Evolutionary conservation across 2,329 filamentous ascomycete species (phyloP), one percentile per base, ranked within the genome.

Genomic region (Escovopsis sp.): DNA sequence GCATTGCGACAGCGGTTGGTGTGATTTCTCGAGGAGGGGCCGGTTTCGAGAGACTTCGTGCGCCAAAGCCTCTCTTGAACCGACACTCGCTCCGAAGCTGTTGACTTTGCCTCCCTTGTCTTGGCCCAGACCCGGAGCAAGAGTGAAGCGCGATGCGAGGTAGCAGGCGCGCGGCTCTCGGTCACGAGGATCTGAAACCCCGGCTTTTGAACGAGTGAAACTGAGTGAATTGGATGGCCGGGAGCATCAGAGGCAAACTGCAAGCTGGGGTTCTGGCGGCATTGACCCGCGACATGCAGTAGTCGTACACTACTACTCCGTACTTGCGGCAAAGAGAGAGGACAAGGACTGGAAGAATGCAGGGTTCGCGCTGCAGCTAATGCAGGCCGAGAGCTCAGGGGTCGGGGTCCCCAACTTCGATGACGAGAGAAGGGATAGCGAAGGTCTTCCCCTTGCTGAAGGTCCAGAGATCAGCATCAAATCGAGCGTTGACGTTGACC

Each of bases 211-310:
- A 25, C 21, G 18, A 13, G 18, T 17, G 15, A 19, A 31, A 25
- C 35, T 33, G 33, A 14, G 12, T 15, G 13, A 29, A 28, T 27
- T 30, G 16, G 35, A 31, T 39, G 33, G 33, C 30, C 27, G 35
- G 17, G 31, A 36, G 31, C 36, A 34, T 30, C 35, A 40, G 30
- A 37, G 33, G 33, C 33, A 35, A 41, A 38, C 21, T 32, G 36
- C 37, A 35, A 33, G 38, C 38, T 25, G 35, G 37, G 33, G 39
- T 32, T 41, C 38, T 39, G 43, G 39, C 38, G 40, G 44, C 41
- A 33, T 43, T 37, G 35, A 45, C 43, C 37, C 38, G 42, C 38
- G 40, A 40, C 44, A 38, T 39, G 40, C 38, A 39, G 36, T 35
- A 38, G 36, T 31, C 28, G 28, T 25, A 38, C 35, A 33, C 35